Conservation (phyloP, 768 basidiomycete species). For the Chlorophyllum brunneum region DNA sequence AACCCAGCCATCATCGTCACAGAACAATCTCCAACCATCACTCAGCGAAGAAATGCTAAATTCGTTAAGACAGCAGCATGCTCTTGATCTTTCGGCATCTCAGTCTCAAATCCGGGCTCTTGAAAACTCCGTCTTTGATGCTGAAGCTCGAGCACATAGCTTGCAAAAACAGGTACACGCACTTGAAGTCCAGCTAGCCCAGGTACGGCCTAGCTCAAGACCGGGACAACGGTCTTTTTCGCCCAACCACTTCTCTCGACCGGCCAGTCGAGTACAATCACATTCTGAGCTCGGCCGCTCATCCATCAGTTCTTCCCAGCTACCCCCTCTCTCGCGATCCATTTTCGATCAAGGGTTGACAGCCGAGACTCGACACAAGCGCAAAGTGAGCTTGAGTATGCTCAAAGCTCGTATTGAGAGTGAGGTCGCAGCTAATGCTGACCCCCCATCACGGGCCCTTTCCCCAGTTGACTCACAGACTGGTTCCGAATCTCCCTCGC, state of each 20-base stretch:
- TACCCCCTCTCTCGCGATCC: constrained; percentile 45
- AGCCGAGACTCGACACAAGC: constrained; percentile 76
- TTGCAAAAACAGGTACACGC: constrained; percentile 63
- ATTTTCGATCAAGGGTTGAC: constrained; percentile 69
- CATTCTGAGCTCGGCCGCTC: constrained; percentile 30
- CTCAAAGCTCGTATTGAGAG: constrained; percentile 88
- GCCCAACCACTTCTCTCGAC: constrained; percentile 39
- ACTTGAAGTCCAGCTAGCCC: constrained; percentile 64
- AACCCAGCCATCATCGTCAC: constrained; percentile 36
- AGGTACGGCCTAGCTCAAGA: constrained; percentile 38
- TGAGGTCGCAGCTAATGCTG: constrained; percentile 49
- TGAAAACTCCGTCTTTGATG: constrained; percentile 70
- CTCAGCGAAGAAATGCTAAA: constrained; percentile 74
- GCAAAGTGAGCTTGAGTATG: constrained; percentile 82
- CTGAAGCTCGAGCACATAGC: constrained; percentile 62
- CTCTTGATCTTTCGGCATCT: constrained; percentile 75
- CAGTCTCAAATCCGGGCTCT: constrained; percentile 77
- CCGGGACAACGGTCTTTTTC: constrained; percentile 43
- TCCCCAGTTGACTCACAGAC: constrained; percentile 48
- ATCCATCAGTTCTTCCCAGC: constrained; percentile 37
- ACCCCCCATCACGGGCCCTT: constrained; percentile 48
- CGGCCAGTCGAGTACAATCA: constrained; percentile 38
- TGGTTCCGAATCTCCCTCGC: constrained; percentile 25
- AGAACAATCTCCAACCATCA: constrained; percentile 42
- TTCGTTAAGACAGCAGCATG: constrained; percentile 69